Conservation (phyloP, 2,329 filamentous ascomycete genomes). For the Cercospora janseana region DNA sequence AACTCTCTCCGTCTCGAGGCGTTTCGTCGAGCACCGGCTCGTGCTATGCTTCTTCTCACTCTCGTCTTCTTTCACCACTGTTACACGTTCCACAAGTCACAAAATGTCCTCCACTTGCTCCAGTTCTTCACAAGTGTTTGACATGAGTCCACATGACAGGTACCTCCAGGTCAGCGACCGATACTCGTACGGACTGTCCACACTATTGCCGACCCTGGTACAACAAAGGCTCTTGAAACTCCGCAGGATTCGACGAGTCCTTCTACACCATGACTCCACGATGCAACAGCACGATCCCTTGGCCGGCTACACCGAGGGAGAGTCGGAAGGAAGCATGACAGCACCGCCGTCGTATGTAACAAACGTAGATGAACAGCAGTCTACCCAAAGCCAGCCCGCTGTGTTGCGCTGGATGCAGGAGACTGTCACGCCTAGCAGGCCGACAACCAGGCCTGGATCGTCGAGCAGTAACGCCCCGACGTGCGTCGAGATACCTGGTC, state of each 20-base stretch:
- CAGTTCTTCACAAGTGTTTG: slow-evolving; percentile 1
- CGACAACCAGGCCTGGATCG: slow-evolving; percentile 25
- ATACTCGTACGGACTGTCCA: slow-evolving; percentile 50
- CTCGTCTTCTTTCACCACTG: not conserved
- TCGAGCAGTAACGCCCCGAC: slow-evolving; percentile 23
- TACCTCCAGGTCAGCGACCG: slow-evolving; percentile 1
- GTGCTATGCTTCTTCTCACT: slow-evolving; percentile 1
- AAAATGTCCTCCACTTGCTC: slow-evolving; percentile 8
- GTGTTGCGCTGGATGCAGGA: slow-evolving; percentile 14
- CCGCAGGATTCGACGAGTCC: slow-evolving; percentile 42
- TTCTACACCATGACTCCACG: slow-evolving; percentile 12
- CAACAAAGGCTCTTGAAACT: slow-evolving; percentile 54
- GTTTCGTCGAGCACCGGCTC: not conserved
- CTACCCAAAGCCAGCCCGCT: slow-evolving; percentile 18
- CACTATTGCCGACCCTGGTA: slow-evolving; percentile 54
- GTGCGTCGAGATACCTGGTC: slow-evolving; percentile 2
- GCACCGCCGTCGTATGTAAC: slow-evolving; percentile 40
- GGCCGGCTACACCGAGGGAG: slow-evolving; percentile 24
- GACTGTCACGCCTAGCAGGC: slow-evolving; percentile 8
- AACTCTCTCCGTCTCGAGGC: slow-evolving; percentile 2
- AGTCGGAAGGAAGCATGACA: slow-evolving; percentile 30
- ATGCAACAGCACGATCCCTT: slow-evolving; percentile 7
- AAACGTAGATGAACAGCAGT: slow-evolving; percentile 8
- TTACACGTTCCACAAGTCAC: not conserved
- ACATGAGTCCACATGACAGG: not conserved